Conservation (phyloP, 345 rosid species). For the Linum tenue region DNA sequence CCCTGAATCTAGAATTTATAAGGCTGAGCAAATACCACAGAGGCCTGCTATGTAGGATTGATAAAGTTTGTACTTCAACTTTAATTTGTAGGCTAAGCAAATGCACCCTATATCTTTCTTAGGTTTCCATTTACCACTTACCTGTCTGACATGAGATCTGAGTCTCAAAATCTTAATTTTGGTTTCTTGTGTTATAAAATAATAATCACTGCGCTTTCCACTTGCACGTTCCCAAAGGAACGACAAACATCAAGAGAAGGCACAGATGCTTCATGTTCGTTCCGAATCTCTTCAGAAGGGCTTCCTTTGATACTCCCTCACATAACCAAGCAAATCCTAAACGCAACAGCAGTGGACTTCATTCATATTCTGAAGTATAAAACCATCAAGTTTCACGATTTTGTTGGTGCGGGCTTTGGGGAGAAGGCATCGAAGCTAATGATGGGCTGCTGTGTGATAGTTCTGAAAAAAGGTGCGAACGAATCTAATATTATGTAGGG, state of each 20-base stretch:
- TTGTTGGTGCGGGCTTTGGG: slow-evolving; percentile 55
- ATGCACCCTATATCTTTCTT: no score
- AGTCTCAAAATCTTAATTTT: background rate
- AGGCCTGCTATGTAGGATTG: no score
- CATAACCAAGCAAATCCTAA: slow-evolving; percentile 70
- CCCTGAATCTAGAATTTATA: background rate
- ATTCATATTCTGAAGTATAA: slow-evolving; percentile 75
- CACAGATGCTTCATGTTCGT: slow-evolving; percentile 54
- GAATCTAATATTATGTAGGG: background rate
- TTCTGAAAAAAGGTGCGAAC: slow-evolving; percentile 44
- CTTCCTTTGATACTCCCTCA: slow-evolving; percentile 79
- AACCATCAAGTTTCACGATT: slow-evolving; percentile 59
- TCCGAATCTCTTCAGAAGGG: slow-evolving; percentile 93
- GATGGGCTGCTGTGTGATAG: slow-evolving; percentile 76
- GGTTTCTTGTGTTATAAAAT: background rate
- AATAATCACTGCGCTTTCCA: background rate
- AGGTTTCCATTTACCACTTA: no score
- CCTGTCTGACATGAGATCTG: no score
- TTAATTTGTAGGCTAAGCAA: no score
- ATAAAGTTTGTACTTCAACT: no score
- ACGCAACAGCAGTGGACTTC: slow-evolving; percentile 57
- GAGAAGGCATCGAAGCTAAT: slow-evolving; percentile 60
- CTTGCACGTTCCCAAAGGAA: slow-evolving; percentile 32
- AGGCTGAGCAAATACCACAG: no score
- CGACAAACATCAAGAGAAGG: slow-evolving; percentile 88